Conservation (phyloP, 1,284 basidiomycete species). For the Pseudozyma hubeiensis region DNA sequence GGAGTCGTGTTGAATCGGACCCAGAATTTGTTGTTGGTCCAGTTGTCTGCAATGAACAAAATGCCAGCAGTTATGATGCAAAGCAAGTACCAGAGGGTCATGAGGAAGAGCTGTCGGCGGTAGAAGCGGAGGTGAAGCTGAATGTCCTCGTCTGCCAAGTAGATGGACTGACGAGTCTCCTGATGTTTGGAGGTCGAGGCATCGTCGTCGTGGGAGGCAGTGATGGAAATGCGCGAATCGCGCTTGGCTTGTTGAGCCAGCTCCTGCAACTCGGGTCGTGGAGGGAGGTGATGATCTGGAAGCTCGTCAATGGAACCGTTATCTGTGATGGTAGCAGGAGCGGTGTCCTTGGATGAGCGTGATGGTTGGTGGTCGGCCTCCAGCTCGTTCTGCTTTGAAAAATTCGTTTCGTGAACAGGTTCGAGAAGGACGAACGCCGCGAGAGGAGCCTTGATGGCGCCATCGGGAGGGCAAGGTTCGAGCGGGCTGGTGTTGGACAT, state of each 20-base stretch:
- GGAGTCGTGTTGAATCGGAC: constrained; percentile 36
- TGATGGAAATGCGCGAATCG: constrained; percentile 27
- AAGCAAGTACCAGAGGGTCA: constrained; percentile 40
- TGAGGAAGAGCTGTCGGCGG: constrained; percentile 15
- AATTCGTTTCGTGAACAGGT: constrained; percentile 20
- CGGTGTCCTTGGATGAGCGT: constrained; percentile 17
- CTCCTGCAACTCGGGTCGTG: constrained; percentile 32
- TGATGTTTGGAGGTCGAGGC: background rate
- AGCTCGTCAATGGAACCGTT: constrained; percentile 16
- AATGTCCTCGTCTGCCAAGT: constrained; percentile 48
- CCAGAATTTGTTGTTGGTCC: constrained; percentile 49
- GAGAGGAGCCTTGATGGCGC: constrained; percentile 5
- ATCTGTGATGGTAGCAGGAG: constrained; percentile 9
- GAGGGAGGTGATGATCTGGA: constrained; percentile 34
- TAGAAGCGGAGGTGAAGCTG: constrained; percentile 49
- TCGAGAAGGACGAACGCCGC: constrained; percentile 27
- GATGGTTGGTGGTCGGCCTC: background rate
- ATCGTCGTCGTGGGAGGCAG: constrained; percentile 1
- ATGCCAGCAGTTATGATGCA: constrained; percentile 51
- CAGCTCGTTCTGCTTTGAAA: constrained; percentile 14
- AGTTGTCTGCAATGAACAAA: constrained; percentile 39
- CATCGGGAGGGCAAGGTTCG: constrained; percentile 39
- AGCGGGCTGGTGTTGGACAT: constrained; percentile 45
- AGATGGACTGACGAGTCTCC: constrained; percentile 36
- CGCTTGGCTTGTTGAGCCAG: constrained; percentile 17